Base-by-base conservation (phyloP, 2,329 filamentous ascomycete species). In the Pseudogymnoascus verrucosus region DNA sequence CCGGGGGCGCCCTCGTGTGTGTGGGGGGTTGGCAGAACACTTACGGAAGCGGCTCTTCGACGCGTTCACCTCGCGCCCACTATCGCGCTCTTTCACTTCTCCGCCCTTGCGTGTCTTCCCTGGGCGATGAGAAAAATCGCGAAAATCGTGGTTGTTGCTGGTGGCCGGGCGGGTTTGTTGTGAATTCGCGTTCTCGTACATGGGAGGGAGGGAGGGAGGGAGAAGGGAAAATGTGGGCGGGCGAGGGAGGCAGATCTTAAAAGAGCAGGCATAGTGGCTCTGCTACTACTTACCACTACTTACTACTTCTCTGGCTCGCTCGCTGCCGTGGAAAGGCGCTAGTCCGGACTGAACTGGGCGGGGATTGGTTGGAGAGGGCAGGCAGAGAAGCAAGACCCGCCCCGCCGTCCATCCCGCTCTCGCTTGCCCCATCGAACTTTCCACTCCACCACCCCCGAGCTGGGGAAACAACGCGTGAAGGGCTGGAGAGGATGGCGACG, bases 241-340 rank as follows among this genome's bases (percentile, higher is more conserved):
- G 44, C 44, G 44, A 51, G 44, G 44, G 44, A 51, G 44, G 44
- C 44, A 51, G 44, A 51, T 51, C 44, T 51, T 51, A 28, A 51
- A 51, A 51, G 44, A 51, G 44, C 44, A 51, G 44, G 44, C 44
- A 51, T 42, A 16, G 40, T 12, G 11, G 14, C 36, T 37, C 36
- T 37, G 28, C 28, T 31, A 8, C 6, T 31, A 28, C 26, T n/a
- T n/a, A n/a, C n/a, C n/a, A n/a, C n/a, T n/a, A n/a, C n/a, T n/a
- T 28, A 28, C 26, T 28, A 28, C 26, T n/a, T 4, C 36, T 5
- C 40, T 28, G 14, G 5, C 44, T 51, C 44, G 44, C 44, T 51
- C 44, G 44, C 23, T 51, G 23, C 23, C 23, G 23, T 51, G 44
- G 44, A 51, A 40, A 7, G 44, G 14, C 44, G 44, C 44, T 51